Base-by-base conservation (phyloP, 2,329 filamentous ascomycete species). In the Fusarium gaditjirri region DNA sequence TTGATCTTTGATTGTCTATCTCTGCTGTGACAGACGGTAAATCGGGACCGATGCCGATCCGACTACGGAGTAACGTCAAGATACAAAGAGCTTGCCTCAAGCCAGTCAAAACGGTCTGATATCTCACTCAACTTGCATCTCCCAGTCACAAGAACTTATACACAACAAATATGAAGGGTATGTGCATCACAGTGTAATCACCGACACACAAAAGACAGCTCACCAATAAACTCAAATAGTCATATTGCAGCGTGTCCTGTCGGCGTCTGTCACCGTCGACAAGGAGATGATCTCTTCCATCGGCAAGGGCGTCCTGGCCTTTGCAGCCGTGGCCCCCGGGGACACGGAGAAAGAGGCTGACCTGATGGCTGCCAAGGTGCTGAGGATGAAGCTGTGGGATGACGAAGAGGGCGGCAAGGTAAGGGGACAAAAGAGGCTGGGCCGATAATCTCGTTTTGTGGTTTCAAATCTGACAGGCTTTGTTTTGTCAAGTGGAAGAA, bases 231-330 rank as follows among this genome's bases (percentile, higher is more conserved):
- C 47, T 61, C 44, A 64, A 57, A 43, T 31, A 98, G 96, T 94
- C 59, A 93, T 99, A 67, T 85, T 98, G 58, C 96, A 99, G 83
- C 90, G 96, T 73, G 96, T 99, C 56, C 90, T 97, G 68, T 98
- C 95, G 46, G 95, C 95, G 68, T 98, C 95, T 12, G 96, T 99
- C 76, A 96, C 94, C 3, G 95, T 99, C 57, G 95, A 99, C 79
- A 92, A 94, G 78, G 88, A 97, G 80, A 84, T 97, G 35, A 89
- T 99, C 49, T 98, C 96, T 3, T 93, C 92, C 6, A 98, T 99
- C 77, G 94, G 94, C 66, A 93, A 92, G 82, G 96, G 96, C 35
- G 84, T 99, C 46, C 86, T 99, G 11, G 94, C 98, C 36, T 92
- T 99, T 80, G 95, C 95, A 27, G 96, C 95, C 31, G 91, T 99